phyloP scores from a whole-genome alignment of 495 filamentous ascomycete genomes.

The Aspergillus homomorphus region DNA sequence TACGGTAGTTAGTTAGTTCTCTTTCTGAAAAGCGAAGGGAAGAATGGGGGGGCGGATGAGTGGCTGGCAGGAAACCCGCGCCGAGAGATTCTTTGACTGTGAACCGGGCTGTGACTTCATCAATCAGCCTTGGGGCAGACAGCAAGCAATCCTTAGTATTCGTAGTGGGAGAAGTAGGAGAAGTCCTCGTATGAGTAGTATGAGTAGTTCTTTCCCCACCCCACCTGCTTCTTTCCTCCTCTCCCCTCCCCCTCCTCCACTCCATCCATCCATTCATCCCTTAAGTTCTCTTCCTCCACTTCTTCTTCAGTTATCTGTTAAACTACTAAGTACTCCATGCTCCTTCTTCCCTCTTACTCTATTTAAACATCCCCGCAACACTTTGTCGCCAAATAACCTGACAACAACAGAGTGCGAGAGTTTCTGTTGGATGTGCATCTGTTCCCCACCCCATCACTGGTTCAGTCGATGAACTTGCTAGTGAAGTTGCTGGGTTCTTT shows the following conservation, averaged over 20 bases:
- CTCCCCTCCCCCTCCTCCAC: neutral
- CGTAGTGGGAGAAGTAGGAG: too few species aligned
- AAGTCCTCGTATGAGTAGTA: neutral
- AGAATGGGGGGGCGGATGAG: too few species aligned
- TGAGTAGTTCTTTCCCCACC: neutral
- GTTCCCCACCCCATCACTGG: neutral
- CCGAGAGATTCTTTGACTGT: too few species aligned
- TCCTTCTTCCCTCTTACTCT: neutral
- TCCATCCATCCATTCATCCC: neutral
- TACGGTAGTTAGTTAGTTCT: too few species aligned
- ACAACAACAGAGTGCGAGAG: neutral
- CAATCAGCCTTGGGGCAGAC: too few species aligned
- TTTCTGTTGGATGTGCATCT: neutral
- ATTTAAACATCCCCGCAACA: neutral
- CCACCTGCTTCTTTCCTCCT: neutral
- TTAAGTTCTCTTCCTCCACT: neutral
- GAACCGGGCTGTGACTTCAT: neutral
- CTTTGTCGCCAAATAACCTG: neutral
- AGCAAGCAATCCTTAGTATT: too few species aligned
- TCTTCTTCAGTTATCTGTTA: neutral
- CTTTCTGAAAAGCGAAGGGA: too few species aligned
- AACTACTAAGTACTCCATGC: too few species aligned
- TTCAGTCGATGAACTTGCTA: constrained; percentile 25
- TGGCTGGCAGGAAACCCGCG: neutral
- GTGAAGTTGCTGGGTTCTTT: constrained; percentile 15